phyloP scores from a whole-genome alignment of 768 basidiomycete genomes.

The Hysterangium stoloniferum region DNA sequence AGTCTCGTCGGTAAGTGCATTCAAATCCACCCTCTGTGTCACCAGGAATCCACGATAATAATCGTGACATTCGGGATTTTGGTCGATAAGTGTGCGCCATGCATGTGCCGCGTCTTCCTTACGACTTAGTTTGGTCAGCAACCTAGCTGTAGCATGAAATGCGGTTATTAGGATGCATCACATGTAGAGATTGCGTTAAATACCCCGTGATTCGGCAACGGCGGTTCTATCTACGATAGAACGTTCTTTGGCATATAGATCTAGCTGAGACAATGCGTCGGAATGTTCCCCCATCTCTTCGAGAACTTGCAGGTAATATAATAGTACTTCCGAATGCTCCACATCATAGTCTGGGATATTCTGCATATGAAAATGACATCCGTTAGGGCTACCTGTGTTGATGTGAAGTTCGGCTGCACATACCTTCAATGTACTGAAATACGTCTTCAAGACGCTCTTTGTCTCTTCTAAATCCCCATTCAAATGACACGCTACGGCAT shows the following conservation, averaged over 20 bases:
- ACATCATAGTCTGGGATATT: slow-evolving; percentile 72
- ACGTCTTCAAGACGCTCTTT: slow-evolving; percentile 62
- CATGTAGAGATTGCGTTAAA: background rate
- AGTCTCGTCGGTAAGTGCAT: slow-evolving; percentile 39
- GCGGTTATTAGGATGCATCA: slow-evolving; percentile 12
- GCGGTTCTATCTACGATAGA: slow-evolving; percentile 64
- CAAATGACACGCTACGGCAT: slow-evolving; percentile 85
- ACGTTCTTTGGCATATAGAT: slow-evolving; percentile 53
- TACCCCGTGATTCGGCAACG: slow-evolving; percentile 64
- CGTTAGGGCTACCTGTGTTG: background rate
- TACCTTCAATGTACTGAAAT: slow-evolving; percentile 67
- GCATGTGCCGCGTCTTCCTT: slow-evolving; percentile 69
- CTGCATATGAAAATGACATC: slow-evolving; percentile 26
- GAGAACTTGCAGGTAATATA: slow-evolving; percentile 68
- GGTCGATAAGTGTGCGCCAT: slow-evolving; percentile 74
- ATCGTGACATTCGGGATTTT: slow-evolving; percentile 75
- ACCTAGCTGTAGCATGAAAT: slow-evolving; percentile 46
- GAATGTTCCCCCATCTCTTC: slow-evolving; percentile 62
- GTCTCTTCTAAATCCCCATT: slow-evolving; percentile 68
- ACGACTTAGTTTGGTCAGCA: slow-evolving; percentile 58
- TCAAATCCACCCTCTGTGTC: slow-evolving; percentile 55
- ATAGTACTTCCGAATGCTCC: slow-evolving; percentile 75
- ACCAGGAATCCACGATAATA: slow-evolving; percentile 73
- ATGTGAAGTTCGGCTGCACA: slow-evolving; percentile 13
- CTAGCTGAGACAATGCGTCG: slow-evolving; percentile 56